Base-by-base conservation (phyloP, 371 early-diverging fungal genomes). In the Gilbertella persicaria region DNA sequence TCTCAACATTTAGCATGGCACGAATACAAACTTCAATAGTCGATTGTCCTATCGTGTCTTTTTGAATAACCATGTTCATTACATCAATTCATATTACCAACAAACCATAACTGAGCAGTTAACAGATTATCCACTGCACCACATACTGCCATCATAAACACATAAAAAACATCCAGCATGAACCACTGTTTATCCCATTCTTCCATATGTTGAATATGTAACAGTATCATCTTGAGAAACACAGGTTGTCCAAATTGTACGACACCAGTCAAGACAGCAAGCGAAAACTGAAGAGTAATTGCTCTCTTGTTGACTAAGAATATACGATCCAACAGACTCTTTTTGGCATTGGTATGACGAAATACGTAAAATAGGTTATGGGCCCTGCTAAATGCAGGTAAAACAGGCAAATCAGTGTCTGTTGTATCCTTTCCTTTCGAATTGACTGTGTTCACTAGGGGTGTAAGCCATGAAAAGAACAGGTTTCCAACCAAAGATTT, bases 1-100 rank as follows among this genome's bases (percentile, higher is more conserved):
- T 69, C 47, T 82, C 84, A 3, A 80, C 61, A 43, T 76, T 78
- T 25, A 80, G 56, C 64, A 79, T 69, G 4, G 69, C 66, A 44
- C 67, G 74, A 47, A 78, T 52, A 12, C 75, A 66, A 9, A 80
- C 72, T 45, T 79, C 73, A 19, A 75, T 60, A 20, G 64, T 58
- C 1, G 61, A 67, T 19, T 61, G 55, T 19, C 66, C 71, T 60
- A 57, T 17, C 41, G 8, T 20, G 28, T 2, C 35, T 26, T 16
- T 6, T 16, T 8, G 16, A 13, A 19, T 16, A 5, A 23, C 5
- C 30, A 2, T 16, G 26, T 25, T 25, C 14, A 29, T 4, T 16
- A 4, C 10, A 44, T 8, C 4, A 25, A 21, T 25, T 43, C 14
- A 38, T 20, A 6, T 43, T 71, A 75, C 75, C 65, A 47, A 58